Conservation (phyloP, 306 rosid species). For the Geum urbanum region DNA sequence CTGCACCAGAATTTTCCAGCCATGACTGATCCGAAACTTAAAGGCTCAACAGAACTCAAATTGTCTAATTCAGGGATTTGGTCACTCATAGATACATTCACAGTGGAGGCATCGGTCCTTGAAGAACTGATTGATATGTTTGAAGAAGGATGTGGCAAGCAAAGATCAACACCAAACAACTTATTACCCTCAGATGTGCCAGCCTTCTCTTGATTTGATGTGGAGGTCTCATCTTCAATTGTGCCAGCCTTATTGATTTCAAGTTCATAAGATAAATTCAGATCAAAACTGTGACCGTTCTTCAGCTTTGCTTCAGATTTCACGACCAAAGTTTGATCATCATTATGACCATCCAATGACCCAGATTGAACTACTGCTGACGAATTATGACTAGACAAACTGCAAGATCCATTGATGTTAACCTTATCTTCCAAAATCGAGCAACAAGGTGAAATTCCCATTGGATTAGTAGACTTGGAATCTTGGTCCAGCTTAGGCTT, state of each 20-base stretch:
- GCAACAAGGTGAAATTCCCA: constrained; percentile 35
- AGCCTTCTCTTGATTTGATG: constrained; percentile 15
- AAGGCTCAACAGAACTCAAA: constrained; percentile 44
- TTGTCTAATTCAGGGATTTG: constrained; percentile 25
- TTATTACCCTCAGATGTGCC: constrained; percentile 36
- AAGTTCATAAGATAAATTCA: constrained; percentile 45
- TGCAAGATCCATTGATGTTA: constrained; percentile 36
- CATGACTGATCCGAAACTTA: constrained; percentile 58
- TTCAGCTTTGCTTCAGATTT: constrained; percentile 38
- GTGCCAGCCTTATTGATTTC: constrained; percentile 35
- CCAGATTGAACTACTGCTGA: constrained; percentile 55
- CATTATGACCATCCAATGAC: constrained; percentile 46
- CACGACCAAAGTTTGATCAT: constrained; percentile 20
- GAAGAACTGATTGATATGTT: constrained; percentile 15
- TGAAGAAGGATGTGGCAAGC: constrained; percentile 26
- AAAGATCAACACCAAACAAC: constrained; percentile 42
- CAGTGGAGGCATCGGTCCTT: constrained; percentile 18
- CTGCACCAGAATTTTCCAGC: constrained; percentile 73
- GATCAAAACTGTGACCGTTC: constrained; percentile 40
- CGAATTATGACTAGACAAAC: constrained; percentile 50
- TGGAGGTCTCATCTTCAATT: constrained; percentile 34
- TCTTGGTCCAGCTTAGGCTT: constrained; percentile 32
- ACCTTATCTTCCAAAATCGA: constrained; percentile 40
- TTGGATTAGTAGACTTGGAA: constrained; percentile 22
- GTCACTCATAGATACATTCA: constrained; percentile 13